Evolutionary conservation across 2,329 filamentous ascomycete genomes (phyloP), one percentile per base, ranked within the genome.

Genomic region (Truncatella angustata): DNA sequence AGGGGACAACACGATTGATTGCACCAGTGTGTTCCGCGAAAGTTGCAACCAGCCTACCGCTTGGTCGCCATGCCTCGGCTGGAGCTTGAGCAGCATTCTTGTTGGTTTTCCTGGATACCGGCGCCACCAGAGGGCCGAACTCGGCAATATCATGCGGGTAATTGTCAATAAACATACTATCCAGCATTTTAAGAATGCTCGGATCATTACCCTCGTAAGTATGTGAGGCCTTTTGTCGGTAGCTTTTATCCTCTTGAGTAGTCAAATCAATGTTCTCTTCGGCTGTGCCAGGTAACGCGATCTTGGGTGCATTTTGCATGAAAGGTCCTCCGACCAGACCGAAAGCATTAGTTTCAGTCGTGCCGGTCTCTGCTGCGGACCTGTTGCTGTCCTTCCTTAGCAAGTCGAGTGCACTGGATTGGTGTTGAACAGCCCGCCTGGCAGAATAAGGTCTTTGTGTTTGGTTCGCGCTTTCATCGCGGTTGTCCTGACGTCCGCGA

Each of bases 21-120:
- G 90, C 82, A 0, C 85, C 90, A 24, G 79, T 85, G 65, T 99
- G 94, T 66, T 99, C 94, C 1, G 89, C 85, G 63, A 97, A 91
- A 1, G 90, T 90, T 2, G 92, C 91, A 18, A 97, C 87, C 7
- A 97, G 78, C 48, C 85, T 86, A 2, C 94, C 92, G 50, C 86
- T 83, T 0, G 94, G 94, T 58, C 84, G 86, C 94, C 94, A 99
- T 3, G 83, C 80, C 51, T 82, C 83, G 30, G 86, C 67, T 5
- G 67, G 69, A 46, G 73, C 71, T 53, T 78, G 81, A 23, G 80
- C 76, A 30, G 75, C 79, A 21, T 77, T 73, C 49, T 74, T 77
- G 49, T 60, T 71, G 2, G 71, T 68, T 34, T 39, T 24, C 18
- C 80, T 73, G 42, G 82, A 84, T 4, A 88, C 77, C 2, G 88